Evolutionary conservation across 78 protist genomes (phyloP), one percentile per base, ranked within the genome.

Genomic region (Abeoforma whisleri): DNA sequence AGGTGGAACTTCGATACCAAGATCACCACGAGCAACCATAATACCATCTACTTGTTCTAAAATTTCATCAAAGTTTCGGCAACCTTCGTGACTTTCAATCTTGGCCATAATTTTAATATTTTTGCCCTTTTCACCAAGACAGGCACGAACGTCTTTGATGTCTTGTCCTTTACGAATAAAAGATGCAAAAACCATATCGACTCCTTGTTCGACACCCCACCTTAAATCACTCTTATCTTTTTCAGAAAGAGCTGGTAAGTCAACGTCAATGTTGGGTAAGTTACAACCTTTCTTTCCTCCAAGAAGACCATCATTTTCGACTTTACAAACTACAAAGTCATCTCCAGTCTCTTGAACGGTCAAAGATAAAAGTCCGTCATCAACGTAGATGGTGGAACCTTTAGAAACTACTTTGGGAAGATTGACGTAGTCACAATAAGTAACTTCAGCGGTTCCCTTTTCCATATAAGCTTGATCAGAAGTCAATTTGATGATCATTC

Each of bases 1-100:
- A 23, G 80, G 19, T 40, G 94, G 92, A 16, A 95, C 85, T 87
- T 95, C 97, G 35, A 93, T 85, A 76, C 95, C 96, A 22, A 94
- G 87, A n/a, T 94, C 98, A 22, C 98, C 98, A 12, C 98, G 91
- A 28, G 98, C 98, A 0, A 96, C 98, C 98, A 96, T 96, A 57
- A 93, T 39, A 28, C 95, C 98, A 87, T 94, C 95, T 1, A 89
- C 23, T n/a, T 0, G 91, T 33, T 1, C 57, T n/a, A 96, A 57
- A 80, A 96, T 96, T 31, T 79, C 93, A 48, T 87, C 92, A 40
- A 96, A 85, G 84, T 91, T 92, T 34, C 36, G 68, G 39, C 79
- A 37, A 68, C 93, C 97, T 84, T 87, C 91, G 72, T 87, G 89
- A 82, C 85, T 94, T 90, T 96, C 98, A 70, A 96, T 91, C 92